Conservation (phyloP, 208 protist species). For the Trichomonas tenax region DNA sequence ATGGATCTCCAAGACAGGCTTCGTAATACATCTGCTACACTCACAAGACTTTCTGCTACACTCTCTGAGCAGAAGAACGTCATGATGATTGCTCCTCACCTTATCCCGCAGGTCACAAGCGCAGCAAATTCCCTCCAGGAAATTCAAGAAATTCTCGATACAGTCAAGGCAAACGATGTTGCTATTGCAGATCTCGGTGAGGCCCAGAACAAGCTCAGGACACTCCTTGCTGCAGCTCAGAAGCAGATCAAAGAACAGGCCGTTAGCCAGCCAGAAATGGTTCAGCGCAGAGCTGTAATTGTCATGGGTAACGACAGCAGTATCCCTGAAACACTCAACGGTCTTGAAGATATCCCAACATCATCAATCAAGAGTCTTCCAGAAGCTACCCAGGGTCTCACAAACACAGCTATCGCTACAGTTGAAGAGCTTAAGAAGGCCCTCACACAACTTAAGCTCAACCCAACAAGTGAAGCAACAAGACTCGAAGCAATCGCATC, state of each 20-base stretch:
- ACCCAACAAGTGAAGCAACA: background rate
- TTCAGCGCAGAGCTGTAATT: background rate
- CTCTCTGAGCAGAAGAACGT: background rate
- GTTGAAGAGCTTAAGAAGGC: background rate
- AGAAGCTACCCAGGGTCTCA: background rate
- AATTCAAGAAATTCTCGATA: background rate
- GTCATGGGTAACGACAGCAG: background rate
- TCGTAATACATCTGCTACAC: background rate
- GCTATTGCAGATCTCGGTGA: background rate
- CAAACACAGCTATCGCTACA: background rate
- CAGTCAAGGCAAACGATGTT: background rate
- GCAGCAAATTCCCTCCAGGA: too few relatives aligned
- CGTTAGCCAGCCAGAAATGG: background rate
- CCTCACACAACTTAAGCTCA: background rate
- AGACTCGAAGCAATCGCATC: background rate
- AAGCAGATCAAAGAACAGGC: background rate
- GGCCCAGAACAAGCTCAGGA: background rate
- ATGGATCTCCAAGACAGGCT: background rate
- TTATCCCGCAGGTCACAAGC: background rate
- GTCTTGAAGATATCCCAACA: background rate
- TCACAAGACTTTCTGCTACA: background rate
- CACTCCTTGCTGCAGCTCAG: background rate
- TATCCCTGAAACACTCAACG: background rate
- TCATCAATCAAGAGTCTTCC: background rate
- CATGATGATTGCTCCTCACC: background rate